Conservation (phyloP, 768 basidiomycete species). For the Leccinum barrowsii region DNA sequence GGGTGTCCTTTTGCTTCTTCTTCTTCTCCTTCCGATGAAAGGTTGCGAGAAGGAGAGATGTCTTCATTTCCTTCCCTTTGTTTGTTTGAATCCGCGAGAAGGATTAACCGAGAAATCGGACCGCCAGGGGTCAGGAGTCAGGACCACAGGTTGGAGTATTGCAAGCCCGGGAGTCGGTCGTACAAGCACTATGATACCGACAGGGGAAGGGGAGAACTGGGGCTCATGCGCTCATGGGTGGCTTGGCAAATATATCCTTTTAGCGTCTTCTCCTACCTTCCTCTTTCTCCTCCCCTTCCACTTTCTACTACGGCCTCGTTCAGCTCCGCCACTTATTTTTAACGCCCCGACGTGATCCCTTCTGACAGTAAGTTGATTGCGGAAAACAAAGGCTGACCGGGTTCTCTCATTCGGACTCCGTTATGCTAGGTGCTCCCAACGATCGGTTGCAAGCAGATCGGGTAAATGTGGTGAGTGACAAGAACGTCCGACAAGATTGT, state of each 20-base stretch:
- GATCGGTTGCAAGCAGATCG: neutral
- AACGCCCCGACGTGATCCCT: neutral
- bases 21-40: slow-evolving; percentile 1
- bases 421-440: neutral
- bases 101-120: neutral
- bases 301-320: neutral
- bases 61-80: neutral
- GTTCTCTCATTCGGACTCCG: neutral
- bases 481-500: slow-evolving; percentile 5
- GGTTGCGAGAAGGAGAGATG: neutral
- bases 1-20: neutral
- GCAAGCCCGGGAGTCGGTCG: neutral
- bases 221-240: neutral
- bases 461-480: neutral
- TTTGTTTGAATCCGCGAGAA: neutral
- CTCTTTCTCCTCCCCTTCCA: no score
- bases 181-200: neutral
- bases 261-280: neutral
- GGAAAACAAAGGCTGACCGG: neutral
- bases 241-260: neutral
- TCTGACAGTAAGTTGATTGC: neutral
- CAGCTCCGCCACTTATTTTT: neutral
- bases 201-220: no score
- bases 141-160: no score
- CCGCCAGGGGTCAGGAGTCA: no score